These are phyloP conservation scores for Inga oerstediana DNA, from an alignment of 306 rosid species.

Conservation along the genomic window DNA sequence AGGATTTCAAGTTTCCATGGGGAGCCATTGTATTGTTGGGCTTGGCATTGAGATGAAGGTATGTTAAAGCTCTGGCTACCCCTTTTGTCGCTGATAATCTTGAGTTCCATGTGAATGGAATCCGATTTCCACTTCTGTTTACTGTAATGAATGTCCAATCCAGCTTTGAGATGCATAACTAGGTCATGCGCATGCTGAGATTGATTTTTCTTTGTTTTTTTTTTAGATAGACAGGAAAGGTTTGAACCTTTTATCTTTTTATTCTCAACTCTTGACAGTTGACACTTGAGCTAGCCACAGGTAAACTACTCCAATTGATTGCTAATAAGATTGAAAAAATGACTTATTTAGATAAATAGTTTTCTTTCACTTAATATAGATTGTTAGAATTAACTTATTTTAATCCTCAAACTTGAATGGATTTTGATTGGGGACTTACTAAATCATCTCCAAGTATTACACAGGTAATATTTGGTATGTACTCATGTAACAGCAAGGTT, in stretches of 20 bases:
- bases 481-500: background rate
- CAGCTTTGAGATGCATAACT: background rate
- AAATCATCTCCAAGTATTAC: too few species aligned
- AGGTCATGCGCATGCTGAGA: background rate
- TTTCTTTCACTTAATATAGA: too few species aligned
- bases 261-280: too few species aligned
- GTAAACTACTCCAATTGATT: background rate
- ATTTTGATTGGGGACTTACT: too few species aligned
- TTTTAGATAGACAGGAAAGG: too few species aligned
- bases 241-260: too few species aligned
- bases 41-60: conserved; percentile 62
- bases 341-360: too few species aligned
- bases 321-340: too few species aligned
- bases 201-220: background rate
- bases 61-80: conserved; percentile 68
- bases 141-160: conserved; percentile 33
- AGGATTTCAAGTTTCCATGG: conserved; percentile 77
- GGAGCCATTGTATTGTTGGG: conserved; percentile 38
- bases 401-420: too few species aligned
- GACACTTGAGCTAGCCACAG: too few species aligned
- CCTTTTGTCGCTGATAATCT: conserved; percentile 64
- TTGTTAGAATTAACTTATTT: too few species aligned
- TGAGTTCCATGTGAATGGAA: conserved; percentile 64
- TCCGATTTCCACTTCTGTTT: conserved; percentile 45
- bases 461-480: background rate